Evolutionary conservation across 2,329 filamentous ascomycete genomes (phyloP).

Genomic region (Thermothelomyces thermophilus): DNA sequence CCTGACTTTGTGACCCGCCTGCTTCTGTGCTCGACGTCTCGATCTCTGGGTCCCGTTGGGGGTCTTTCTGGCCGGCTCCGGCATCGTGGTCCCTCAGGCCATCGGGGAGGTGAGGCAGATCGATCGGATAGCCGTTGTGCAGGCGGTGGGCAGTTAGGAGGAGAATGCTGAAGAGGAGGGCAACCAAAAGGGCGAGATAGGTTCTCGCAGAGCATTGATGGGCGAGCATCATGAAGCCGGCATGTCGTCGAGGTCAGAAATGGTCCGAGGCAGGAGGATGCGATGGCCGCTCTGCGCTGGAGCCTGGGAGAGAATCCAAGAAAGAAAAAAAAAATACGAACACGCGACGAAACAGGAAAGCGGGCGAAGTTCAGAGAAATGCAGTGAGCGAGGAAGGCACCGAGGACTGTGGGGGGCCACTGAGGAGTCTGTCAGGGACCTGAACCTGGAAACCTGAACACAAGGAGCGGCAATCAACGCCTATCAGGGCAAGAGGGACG

Average conservation of each 20-base stretch:
- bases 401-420: no score
- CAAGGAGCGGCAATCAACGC: no score
- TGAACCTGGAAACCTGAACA: no score
- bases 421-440: no score
- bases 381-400: neutral
- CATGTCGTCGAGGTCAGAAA: neutral
- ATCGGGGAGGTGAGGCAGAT: neutral
- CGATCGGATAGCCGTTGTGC: slow-evolving; percentile 3
- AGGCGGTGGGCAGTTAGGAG: slow-evolving; percentile 19
- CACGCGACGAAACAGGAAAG: neutral
- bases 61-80: neutral
- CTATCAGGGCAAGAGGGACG: no score
- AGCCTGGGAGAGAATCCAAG: neutral
- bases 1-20: no score
- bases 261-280: neutral
- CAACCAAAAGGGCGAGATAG: slow-evolving; percentile 16
- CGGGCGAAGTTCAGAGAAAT: no score
- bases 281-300: no score
- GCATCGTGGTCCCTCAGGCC: neutral
- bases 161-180: slow-evolving; percentile 17
- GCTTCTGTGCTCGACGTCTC: neutral
- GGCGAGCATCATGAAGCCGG: slow-evolving; percentile 9
- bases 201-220: slow-evolving; percentile 19
- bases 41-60: neutral
- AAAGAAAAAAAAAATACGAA: no score